Base-by-base conservation (phyloP, 495 filamentous ascomycete species). In the Amniculicola lignicola region DNA sequence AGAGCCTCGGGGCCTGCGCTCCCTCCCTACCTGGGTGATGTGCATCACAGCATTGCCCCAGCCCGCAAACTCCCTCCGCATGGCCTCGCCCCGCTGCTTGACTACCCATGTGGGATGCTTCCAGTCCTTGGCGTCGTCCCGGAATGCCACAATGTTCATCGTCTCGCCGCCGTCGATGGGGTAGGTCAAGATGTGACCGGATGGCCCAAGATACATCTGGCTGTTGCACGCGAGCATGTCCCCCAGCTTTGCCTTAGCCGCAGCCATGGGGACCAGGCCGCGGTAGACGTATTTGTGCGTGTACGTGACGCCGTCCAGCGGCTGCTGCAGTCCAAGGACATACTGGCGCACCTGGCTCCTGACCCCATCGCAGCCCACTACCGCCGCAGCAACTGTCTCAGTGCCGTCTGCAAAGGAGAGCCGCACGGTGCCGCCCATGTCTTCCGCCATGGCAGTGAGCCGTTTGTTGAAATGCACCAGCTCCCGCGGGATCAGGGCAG, bases 361-460 rank as follows among this genome's bases (percentile, higher is more conserved):
- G 47, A 85, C 79, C 0, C 82, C 81, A 72, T 84, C 81, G 60
- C 78, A 80, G 0, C 80, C 80, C 19, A 85, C 65, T 3, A 82
- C 77, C 9, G 69, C 69, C 14, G 47, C 49, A 53, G 63, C 61
- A 51, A 75, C 69, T 0, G 72, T 80, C 3, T 57, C 71, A 0
- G 64, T 77, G 3, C 83, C 82, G 62, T 86, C 83, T 0, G 62
- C 58, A 51, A 88, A 86, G 12, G 64, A 61, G 31, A 85, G 49
- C 0, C 72, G 23, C 4, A 77, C 62, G 27, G 72, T 73, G 23
- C 54, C 54, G 1, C 39, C 66, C 3, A 36, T 39, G 27, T 57
- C 54, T 7, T 66, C 69, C 11, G 55, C 29, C 2, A 72, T 33
- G 25, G 62, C 51, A 3, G 59, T 64, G 0, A 80, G 44, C 14